These are phyloP conservation scores for Trapa bicornis DNA, from an alignment of 345 rosid genomes.

Conservation along the genomic window DNA sequence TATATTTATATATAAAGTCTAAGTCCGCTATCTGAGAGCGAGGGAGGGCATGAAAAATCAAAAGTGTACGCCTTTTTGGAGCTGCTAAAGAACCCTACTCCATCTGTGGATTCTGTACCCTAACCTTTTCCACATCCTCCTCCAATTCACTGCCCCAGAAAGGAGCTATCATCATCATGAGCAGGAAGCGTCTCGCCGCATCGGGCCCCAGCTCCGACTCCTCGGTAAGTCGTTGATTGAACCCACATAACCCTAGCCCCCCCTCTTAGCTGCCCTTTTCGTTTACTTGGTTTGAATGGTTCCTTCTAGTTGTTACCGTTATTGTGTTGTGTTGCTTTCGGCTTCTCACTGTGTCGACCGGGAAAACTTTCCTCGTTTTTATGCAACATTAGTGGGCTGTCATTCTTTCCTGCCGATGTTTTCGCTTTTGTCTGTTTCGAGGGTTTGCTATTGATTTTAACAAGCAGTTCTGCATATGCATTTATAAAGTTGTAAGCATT, in stretches of 20 bases:
- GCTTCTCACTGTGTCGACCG: neutral
- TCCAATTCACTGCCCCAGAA: neutral
- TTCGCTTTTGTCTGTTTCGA: neutral
- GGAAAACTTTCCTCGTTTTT: neutral
- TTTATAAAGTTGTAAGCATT: neutral
- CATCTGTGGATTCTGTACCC: neutral
- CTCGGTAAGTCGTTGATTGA: constrained; percentile 31
- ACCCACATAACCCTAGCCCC: constrained; percentile 14
- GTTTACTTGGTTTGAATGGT: neutral
- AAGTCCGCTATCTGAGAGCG: neutral
- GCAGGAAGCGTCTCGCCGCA: constrained; percentile 50
- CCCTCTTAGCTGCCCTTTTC: neutral
- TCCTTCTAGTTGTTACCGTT: neutral
- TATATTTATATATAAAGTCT: neutral
- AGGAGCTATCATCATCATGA: constrained; percentile 36
- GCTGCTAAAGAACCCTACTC: constrained; percentile 1
- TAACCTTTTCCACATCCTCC: neutral
- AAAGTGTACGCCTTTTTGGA: neutral
- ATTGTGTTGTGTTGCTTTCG: neutral
- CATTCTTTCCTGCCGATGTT: neutral
- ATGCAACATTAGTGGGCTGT: neutral
- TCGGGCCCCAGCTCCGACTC: constrained; percentile 38
- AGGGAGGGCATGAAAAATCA: neutral
- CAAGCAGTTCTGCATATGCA: neutral
- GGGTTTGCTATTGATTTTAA: neutral